phyloP scores from a whole-genome alignment of 768 basidiomycete species.

The Mycena amicta region DNA sequence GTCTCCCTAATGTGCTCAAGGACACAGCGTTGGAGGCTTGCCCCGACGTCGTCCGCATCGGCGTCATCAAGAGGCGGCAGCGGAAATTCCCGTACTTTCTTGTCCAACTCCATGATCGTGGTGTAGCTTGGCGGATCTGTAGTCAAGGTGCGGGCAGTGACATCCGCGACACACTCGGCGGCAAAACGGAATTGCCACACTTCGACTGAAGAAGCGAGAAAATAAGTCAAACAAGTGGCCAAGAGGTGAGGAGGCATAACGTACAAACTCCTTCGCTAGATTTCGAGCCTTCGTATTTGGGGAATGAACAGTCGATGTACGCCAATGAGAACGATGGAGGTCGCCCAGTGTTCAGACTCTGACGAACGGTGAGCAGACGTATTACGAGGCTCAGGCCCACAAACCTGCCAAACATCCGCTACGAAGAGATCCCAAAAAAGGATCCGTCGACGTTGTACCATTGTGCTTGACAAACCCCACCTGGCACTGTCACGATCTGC shows the following conservation, averaged over 20 bases:
- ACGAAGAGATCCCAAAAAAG: slow-evolving; percentile 82
- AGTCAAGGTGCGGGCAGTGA: slow-evolving; percentile 60
- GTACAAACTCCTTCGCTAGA: slow-evolving; percentile 32
- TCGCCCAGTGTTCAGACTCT: slow-evolving; percentile 73
- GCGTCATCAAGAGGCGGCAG: slow-evolving; percentile 48
- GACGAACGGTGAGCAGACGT: slow-evolving; percentile 2
- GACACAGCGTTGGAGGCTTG: slow-evolving; percentile 47
- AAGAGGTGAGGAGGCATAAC: slow-evolving; percentile 3
- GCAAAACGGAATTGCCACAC: slow-evolving; percentile 69
- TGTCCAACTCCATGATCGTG: slow-evolving; percentile 68
- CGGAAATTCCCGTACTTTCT: slow-evolving; percentile 67
- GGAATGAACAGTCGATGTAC: slow-evolving; percentile 69
- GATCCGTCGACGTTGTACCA: slow-evolving; percentile 65
- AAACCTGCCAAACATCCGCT: slow-evolving; percentile 69
- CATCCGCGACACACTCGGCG: slow-evolving; percentile 64
- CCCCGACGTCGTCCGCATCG: slow-evolving; percentile 36
- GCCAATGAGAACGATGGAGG: slow-evolving; percentile 68
- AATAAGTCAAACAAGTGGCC: slow-evolving; percentile 5
- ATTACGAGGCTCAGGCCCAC: slow-evolving; percentile 18
- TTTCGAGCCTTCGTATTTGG: slow-evolving; percentile 40
- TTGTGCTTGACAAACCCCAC: slow-evolving; percentile 64
- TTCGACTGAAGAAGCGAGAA: slow-evolving; percentile 42
- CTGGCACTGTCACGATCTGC: slow-evolving; percentile 66
- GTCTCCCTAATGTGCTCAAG: slow-evolving; percentile 53
- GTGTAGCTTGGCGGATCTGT: slow-evolving; percentile 65